Evolutionary conservation across 495 filamentous ascomycete species (phyloP).

Genomic region (Talaromyces stipitatus): DNA sequence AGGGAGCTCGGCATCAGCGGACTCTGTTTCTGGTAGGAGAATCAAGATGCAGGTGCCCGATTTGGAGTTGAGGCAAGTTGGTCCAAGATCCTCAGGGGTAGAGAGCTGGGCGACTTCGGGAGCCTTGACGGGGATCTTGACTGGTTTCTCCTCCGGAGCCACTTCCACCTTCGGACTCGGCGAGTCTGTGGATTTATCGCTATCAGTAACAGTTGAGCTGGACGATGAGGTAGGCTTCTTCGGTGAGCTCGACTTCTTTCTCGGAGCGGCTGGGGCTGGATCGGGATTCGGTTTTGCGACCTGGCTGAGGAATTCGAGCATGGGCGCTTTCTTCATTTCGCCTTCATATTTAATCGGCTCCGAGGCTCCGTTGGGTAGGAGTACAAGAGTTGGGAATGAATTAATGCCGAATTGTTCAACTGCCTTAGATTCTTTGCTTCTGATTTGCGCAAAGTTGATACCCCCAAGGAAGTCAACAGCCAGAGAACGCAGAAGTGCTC

Average conservation of each 20-base stretch:
- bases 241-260: slow-evolving; percentile 35
- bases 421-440: slow-evolving; percentile 69
- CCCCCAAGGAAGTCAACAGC: slow-evolving; percentile 88
- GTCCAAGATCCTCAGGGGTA: slow-evolving; percentile 50
- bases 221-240: slow-evolving; percentile 12
- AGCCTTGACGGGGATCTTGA: slow-evolving; percentile 31
- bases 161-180: slow-evolving; percentile 30
- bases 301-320: slow-evolving; percentile 79
- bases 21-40: slow-evolving; percentile 52
- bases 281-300: slow-evolving; percentile 67
- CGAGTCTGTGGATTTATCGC: slow-evolving; percentile 37
- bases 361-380: slow-evolving; percentile 66
- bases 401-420: slow-evolving; percentile 67
- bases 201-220: slow-evolving; percentile 33
- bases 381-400: slow-evolving; percentile 71
- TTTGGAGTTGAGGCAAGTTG: slow-evolving; percentile 66
- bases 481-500: slow-evolving; percentile 70
- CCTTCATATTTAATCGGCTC: slow-evolving; percentile 71
- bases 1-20: slow-evolving; percentile 38
- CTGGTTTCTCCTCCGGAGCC: slow-evolving; percentile 39
- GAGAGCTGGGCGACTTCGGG: slow-evolving; percentile 43
- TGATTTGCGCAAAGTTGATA: slow-evolving; percentile 75
- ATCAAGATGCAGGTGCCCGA: slow-evolving; percentile 82
- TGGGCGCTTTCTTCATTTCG: slow-evolving; percentile 75
- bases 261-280: slow-evolving; percentile 43